Evolutionary conservation across 2,329 filamentous ascomycete species (phyloP).

Genomic region (Aspergillus fumigatiaffinis): DNA sequence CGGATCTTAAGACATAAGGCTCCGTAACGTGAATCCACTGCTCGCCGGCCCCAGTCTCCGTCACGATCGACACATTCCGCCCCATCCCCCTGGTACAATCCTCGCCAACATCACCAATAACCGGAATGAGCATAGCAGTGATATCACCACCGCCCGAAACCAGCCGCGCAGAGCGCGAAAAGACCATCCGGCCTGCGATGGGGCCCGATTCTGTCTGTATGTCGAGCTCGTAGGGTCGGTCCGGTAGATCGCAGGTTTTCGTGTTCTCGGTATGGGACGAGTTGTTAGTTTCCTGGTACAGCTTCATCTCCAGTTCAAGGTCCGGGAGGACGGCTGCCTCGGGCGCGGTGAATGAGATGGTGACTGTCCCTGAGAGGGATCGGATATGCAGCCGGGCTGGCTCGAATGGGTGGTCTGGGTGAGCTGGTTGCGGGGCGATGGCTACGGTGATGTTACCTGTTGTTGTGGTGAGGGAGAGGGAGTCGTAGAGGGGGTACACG

Average conservation of each 20-base stretch:
- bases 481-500: constrained; percentile 29
- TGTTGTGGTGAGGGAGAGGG: constrained; percentile 27
- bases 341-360: constrained; percentile 17
- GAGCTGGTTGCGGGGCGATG: constrained; percentile 29
- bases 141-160: constrained; percentile 49
- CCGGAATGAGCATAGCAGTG: constrained; percentile 47
- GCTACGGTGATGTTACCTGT: constrained; percentile 27
- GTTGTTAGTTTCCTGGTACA: too few relatives aligned
- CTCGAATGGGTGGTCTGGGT: constrained; percentile 11
- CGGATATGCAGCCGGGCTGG: constrained; percentile 26
- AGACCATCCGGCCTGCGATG: constrained; percentile 42
- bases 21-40: constrained; percentile 16
- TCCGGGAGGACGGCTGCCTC: constrained; percentile 1
- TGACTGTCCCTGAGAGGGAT: constrained; percentile 23
- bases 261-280: background rate
- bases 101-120: background rate
- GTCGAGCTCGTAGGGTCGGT: constrained; percentile 24
- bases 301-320: constrained; percentile 2
- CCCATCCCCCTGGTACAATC: constrained; percentile 6
- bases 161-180: constrained; percentile 42
- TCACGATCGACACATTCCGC: constrained; percentile 13
- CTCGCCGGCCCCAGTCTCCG: constrained; percentile 12
- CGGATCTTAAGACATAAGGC: constrained; percentile 9
- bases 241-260: constrained; percentile 4
- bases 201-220: constrained; percentile 24